Base-by-base conservation (phyloP, 164 flowering plant species). In the Tinospora cordifolia region DNA sequence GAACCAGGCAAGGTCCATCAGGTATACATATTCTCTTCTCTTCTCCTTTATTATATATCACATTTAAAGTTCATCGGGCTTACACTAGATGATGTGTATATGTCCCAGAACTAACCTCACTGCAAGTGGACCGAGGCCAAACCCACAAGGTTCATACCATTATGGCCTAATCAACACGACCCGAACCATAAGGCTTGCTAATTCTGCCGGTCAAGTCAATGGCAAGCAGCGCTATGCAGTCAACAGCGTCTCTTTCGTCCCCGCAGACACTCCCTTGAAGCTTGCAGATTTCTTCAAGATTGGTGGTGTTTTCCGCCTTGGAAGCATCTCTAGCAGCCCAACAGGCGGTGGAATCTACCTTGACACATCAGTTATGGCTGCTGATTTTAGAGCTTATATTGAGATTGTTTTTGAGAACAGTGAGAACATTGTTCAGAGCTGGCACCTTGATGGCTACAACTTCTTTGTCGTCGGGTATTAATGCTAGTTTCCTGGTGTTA, bases 131-230 rank as follows among this genome's bases (percentile, higher is more conserved):
- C 95, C 97, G 41, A 85, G 97, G 83, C 97, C 95, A 0, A 91
- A 91, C 79, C 97, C 97, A 25, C 97, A 91, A 71, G 97, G 97
- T 6, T 91, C 97, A 10, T 91, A 90, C 85, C 97, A 91, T 70
- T 91, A 91, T 72, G 97, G 97, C 24, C 76, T 88, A 68, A 84
- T 91, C 36, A 88, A 83, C 78, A 80, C 81, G 0, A 75, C 89
- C 46, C 75, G 83, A 68, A 91, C 97, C 19, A 88, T 88, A 72
- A 83, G 76, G 62, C 79, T 91, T 0, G 76, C 84, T 0, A 91
- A 71, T 65, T 84, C 90, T 17, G 90, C 94, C 6, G 95, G 87
- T 13, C 89, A 75, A 34, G 80, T 91, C 12, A 80, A 83, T 67
- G 83, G 84, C 71, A 91, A 87, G 81, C 97, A 91, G 72, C 81